phyloP scores from a whole-genome alignment of 1,284 basidiomycete species.

The Cryptococcus jaspeensis region DNA sequence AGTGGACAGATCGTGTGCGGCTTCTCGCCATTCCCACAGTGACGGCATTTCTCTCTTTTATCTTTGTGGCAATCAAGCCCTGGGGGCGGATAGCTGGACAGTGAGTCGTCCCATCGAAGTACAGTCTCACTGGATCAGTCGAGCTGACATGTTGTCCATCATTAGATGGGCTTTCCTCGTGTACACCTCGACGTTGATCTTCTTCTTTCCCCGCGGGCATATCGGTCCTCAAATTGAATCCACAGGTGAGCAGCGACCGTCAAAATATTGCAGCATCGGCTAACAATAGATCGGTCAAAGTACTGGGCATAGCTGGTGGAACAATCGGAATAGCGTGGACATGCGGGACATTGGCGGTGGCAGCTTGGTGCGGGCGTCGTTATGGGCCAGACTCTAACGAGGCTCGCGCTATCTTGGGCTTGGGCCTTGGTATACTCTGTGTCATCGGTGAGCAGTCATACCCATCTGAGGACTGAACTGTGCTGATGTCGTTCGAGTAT shows the following conservation, averaged over 20 bases:
- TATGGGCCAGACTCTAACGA: conserved; percentile 35
- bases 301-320: conserved; percentile 39
- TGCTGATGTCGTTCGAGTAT: not conserved
- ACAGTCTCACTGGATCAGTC: no score
- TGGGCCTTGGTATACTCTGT: conserved; percentile 41
- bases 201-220: conserved; percentile 49
- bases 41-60: conserved; percentile 39
- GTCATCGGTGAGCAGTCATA: conserved; percentile 30
- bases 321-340: conserved; percentile 41
- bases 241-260: conserved; percentile 28
- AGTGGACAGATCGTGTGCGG: conserved; percentile 10
- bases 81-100: conserved; percentile 33
- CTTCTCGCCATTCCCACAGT: conserved; percentile 32
- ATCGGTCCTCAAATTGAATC: conserved; percentile 45
- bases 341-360: conserved; percentile 38
- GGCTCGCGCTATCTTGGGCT: conserved; percentile 35
- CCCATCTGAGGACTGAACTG: not conserved
- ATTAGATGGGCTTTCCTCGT: conserved; percentile 48
- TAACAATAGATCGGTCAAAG: conserved; percentile 5
- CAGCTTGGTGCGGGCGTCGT: conserved; percentile 31
- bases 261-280: no score
- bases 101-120: conserved; percentile 26
- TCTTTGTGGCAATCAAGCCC: conserved; percentile 37
- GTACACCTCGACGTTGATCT: conserved; percentile 46
- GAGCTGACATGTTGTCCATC: conserved; percentile 6